Base-by-base conservation (phyloP, 768 basidiomycete species). In the Auriculariales sp. region DNA sequence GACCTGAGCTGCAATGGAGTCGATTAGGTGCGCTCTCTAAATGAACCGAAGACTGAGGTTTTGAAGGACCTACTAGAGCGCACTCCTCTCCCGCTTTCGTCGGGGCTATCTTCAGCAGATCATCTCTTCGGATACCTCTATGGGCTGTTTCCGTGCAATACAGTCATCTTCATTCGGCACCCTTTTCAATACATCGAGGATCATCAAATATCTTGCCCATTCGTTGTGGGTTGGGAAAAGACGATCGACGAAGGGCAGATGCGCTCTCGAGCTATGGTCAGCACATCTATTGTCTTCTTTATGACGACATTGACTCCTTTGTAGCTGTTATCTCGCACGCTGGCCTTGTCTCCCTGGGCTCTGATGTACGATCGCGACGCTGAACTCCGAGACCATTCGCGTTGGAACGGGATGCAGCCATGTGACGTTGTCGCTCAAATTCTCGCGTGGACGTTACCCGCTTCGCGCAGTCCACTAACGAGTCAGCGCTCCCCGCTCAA, bases 81-180 rank as follows among this genome's bases (percentile, higher is more conserved):
- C n/a, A n/a, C n/a, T n/a, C n/a, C n/a, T n/a, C 67, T 73, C 54
- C 67, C 71, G 9, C 69, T 68, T 1, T 62, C 68, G n/a, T 71
- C 77, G 12, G 63, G 68, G 27, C 66, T 75, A 1, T 83, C 86
- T 15, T 74, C 77, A 3, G 72, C 78, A 14, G 72, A 77, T 17
- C 72, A 68, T 36, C 86, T 77, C 58, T 91, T 91, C 65, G 81
- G 81, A 2, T 73, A 73, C 39, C 68, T 95, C 53, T 94, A 93
- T 65, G 92, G 89, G 57, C 76, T 92, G 45, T 95, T 88, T 68
- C 92, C 92, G 1, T 85, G 81, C 65, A 95, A 93, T 66, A 71
- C 86, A 34, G 68, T 94, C 51, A 75, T 73, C 49, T 95, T 95
- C 62, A 64, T 92, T 48, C 77, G 79, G 47, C 67, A 71, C 46